Conservation (phyloP, 2,329 filamentous ascomycete species). For the Knufia fluminis region DNA sequence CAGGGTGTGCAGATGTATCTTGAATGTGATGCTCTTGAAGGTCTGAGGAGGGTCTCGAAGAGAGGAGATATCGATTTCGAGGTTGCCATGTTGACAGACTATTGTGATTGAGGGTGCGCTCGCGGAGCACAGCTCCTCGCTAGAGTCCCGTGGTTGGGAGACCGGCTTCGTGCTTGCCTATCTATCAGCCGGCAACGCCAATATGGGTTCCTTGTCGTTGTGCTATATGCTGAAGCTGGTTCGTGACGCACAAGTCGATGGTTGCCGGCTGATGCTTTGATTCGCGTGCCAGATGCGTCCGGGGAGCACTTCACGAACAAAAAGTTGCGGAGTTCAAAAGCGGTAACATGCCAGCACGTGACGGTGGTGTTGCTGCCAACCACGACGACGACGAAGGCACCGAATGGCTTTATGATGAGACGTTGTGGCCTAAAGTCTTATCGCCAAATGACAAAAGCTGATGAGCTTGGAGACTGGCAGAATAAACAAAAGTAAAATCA, state of each 20-base stretch:
- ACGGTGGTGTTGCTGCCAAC: neutral
- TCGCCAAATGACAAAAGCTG: too few relatives aligned
- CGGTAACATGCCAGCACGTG: slow-evolving; percentile 3
- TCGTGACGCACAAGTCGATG: too few relatives aligned
- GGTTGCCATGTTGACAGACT: neutral
- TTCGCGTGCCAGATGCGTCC: neutral
- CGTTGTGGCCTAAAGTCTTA: too few relatives aligned
- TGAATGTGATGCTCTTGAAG: slow-evolving; percentile 11
- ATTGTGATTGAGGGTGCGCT: neutral
- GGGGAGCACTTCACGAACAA: slow-evolving; percentile 4
- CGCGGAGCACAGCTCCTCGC: neutral
- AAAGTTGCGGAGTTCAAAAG: slow-evolving; percentile 7
- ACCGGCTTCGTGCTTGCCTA: neutral
- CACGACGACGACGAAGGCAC: neutral
- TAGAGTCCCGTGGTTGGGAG: neutral
- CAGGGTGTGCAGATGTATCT: slow-evolving; percentile 20
- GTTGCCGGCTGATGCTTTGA: neutral
- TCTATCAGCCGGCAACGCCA: too few relatives aligned
- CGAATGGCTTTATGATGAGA: too few relatives aligned
- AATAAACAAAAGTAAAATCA: too few relatives aligned
- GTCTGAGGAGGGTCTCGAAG: slow-evolving; percentile 15
- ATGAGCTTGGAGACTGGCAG: too few relatives aligned
- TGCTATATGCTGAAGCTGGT: too few relatives aligned
- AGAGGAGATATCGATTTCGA: slow-evolving; percentile 9
- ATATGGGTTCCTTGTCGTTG: too few relatives aligned